Evolutionary conservation across 2,329 filamentous ascomycete species (phyloP), one percentile per base, ranked within the genome.

Genomic region (Alternaria arborescens): DNA sequence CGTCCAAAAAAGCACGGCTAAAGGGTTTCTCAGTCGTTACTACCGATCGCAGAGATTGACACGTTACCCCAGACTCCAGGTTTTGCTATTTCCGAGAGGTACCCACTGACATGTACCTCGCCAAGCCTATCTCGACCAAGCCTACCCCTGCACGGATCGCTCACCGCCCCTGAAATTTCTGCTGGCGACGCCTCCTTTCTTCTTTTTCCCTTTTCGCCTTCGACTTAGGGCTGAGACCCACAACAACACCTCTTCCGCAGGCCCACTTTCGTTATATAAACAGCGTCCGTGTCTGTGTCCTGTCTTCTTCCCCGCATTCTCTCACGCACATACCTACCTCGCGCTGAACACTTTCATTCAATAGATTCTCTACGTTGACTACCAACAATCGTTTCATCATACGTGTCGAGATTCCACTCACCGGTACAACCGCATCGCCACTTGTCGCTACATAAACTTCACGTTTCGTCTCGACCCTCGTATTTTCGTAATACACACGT

Each of bases 221-320:
- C 48, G 42, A 26, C 43, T 16, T 5, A 36, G 32, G 32, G 32
- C 28, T 36, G 16, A 16, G 58, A 58, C 58, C 57, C 62, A 58
- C 53, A 32, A 16, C 44, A 41, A 52, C 42, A 43, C 34, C 20
- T 44, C 16, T 38, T 48, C 41, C 43, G 41, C 43, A 30, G 52
- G 47, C 46, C 61, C 55, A 62, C 63, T 63, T 52, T 62, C 60
- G 57, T 52, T 51, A 59, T 65, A 68, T 68, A 68, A 60, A 55
- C 46, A 20, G 46, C 36, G 34, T 44, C 53, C 36, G 58, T 62
- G 50, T 48, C 48, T 24, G 22, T 38, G 32, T 50, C 32, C 48
- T 30, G 30, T 43, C 43, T 60, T 62, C 62, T 56, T 61, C 63
- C 56, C 63, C 54, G 44, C 47, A 60, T 50, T 54, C 54, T 52